Evolutionary conservation across 805 yeast species (phyloP), one percentile per base, ranked within the genome.

Genomic region (Tetrapisispora namnaoensis): DNA sequence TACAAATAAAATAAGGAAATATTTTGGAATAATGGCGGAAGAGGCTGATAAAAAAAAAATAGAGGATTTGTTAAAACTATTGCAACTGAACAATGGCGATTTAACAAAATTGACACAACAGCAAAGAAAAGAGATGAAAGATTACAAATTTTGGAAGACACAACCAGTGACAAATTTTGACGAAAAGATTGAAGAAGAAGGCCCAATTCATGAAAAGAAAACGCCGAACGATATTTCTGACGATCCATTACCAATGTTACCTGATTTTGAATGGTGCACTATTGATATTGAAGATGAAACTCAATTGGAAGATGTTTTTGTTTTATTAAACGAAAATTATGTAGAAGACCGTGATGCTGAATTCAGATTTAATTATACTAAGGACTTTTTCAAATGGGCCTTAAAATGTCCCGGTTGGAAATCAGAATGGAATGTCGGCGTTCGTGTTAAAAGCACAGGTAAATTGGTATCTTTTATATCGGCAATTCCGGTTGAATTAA

Each of bases 61-160:
- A 40, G 57, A 81, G 55, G 86, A 84, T 51, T 72, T 86, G 46
- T 66, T 86, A 53, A 63, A 67, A 54, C 55, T 63, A 45, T 58
- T 71, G 11, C 57, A 63, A 22, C 39, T 65, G 37, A 55, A 59
- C 42, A 55, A 62, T 50, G 80, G 79, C 35, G 76, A 76, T 52
- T 43, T 58, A 16, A 48, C 62, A 0, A 73, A 74, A 53, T 69
- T 81, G 44, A 71, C 73, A n/a, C 80, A 73, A 41, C 71, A 75
- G 32, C 83, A 82, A 63, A 71, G 76, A 57, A 83, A 82, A 53
- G 77, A 81, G 21, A 88, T 89, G 86, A 80, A 85, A 46, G 95
- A 90, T 61, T 87, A 90, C 72, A 87, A 86, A 70, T 93, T 93
- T 69, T 93, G 99, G 99, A 86, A 85, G 61, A 93, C 99, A 2